Conservation (phyloP, 1,284 basidiomycete species). For the Cryptococcus floricola region DNA sequence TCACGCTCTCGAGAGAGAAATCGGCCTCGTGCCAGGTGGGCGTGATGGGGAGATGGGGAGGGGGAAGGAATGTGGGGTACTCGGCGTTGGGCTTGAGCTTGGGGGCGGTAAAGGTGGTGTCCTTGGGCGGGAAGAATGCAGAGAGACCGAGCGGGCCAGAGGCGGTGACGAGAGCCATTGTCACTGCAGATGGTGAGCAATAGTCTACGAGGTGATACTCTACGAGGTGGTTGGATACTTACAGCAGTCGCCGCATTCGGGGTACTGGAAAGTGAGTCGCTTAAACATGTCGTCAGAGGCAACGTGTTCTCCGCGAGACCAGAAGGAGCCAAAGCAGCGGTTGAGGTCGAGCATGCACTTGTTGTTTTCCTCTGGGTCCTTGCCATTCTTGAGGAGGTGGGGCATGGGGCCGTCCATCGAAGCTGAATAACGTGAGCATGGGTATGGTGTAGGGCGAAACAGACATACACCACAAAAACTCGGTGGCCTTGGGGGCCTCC, state of each 20-base stretch:
- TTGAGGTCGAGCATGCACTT: slow-evolving; percentile 42
- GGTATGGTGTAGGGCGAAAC: not conserved
- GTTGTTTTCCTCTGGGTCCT: slow-evolving; percentile 5
- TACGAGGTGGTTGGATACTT: slow-evolving; percentile 21
- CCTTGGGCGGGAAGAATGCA: slow-evolving; percentile 51
- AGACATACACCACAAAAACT: slow-evolving; percentile 36
- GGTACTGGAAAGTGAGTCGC: slow-evolving; percentile 52
- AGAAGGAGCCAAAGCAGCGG: slow-evolving; percentile 46
- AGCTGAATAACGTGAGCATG: slow-evolving; percentile 10
- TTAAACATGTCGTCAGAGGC: slow-evolving; percentile 52
- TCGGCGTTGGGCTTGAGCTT: slow-evolving; percentile 2
- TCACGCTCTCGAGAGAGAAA: slow-evolving; percentile 50
- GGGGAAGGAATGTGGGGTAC: slow-evolving; percentile 23
- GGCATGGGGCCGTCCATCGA: slow-evolving; percentile 46
- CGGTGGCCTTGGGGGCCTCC: slow-evolving; percentile 36
- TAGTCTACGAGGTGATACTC: not conserved
- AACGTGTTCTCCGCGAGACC: slow-evolving; percentile 27
- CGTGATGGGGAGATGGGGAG: slow-evolving; percentile 52
- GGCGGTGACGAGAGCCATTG: slow-evolving; percentile 52
- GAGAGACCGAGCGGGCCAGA: slow-evolving; percentile 53
- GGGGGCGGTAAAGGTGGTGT: slow-evolving; percentile 21
- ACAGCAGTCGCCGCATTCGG: slow-evolving; percentile 56
- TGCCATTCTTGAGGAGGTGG: slow-evolving; percentile 21
- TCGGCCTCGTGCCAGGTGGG: slow-evolving; percentile 50
- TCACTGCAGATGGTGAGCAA: slow-evolving; percentile 39